Evolutionary conservation across 768 basidiomycete species (phyloP).

Genomic region (Rhodotorula babjevae): DNA sequence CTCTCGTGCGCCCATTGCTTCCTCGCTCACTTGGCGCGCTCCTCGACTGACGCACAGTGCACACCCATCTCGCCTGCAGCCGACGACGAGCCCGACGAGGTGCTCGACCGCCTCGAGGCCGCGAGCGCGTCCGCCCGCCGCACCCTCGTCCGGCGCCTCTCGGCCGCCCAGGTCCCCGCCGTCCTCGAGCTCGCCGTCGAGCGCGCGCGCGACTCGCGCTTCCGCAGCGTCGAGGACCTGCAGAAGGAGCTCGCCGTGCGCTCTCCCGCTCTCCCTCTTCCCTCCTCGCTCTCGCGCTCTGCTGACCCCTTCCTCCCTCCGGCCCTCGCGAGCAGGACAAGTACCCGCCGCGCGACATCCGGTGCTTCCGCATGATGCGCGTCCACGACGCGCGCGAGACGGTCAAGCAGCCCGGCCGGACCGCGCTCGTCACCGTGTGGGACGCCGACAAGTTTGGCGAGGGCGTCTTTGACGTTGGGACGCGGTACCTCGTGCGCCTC

Average conservation of each 20-base stretch:
- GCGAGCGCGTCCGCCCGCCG: conserved; percentile 5
- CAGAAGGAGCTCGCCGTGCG: conserved; percentile 67
- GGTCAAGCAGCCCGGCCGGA: conserved; percentile 56
- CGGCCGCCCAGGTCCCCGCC: background rate
- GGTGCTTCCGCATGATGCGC: conserved; percentile 68
- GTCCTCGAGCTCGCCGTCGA: conserved; percentile 52
- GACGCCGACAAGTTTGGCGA: conserved; percentile 58
- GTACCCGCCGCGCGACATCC: conserved; percentile 70
- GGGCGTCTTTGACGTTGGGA: conserved; percentile 59
- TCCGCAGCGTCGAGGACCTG: conserved; percentile 58
- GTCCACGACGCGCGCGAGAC: conserved; percentile 61
- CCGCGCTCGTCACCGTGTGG: conserved; percentile 79
- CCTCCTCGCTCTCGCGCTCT: no score
- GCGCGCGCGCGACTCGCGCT: conserved; percentile 54
- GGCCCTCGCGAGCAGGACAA: conserved; percentile 47
- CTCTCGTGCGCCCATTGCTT: background rate
- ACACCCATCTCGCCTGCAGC: background rate
- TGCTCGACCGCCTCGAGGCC: conserved; percentile 28
- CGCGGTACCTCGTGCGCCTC: conserved; percentile 61
- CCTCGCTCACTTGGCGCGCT: background rate
- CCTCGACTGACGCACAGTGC: background rate
- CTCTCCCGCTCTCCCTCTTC: background rate
- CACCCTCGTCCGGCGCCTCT: conserved; percentile 9
- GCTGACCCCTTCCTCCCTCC: background rate
- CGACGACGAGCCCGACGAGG: conserved; percentile 31